Evolutionary conservation across 192 early-diverging fungal species (phyloP).

Genomic region (Backusella westeae): DNA sequence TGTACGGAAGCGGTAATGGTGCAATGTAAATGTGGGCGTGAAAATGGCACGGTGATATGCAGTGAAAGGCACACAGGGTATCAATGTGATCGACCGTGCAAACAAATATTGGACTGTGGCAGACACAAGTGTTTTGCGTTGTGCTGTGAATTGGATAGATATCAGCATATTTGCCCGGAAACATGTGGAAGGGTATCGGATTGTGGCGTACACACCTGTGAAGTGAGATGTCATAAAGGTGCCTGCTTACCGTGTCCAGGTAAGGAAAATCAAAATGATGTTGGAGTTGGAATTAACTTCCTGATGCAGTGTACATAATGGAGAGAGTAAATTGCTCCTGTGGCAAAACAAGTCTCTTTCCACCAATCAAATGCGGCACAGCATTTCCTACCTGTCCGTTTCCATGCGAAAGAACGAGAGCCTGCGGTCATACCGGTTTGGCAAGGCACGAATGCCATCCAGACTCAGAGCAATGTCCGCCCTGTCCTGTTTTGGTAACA

Average conservation of each 20-base stretch:
- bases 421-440: conserved; percentile 78
- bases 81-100: conserved; percentile 64
- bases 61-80: conserved; percentile 37
- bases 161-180: conserved; percentile 60
- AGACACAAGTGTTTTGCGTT: conserved; percentile 62
- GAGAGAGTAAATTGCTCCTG: conserved; percentile 86
- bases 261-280: background rate
- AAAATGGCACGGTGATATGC: conserved; percentile 41
- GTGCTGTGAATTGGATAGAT: conserved; percentile 59
- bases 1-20: conserved; percentile 51
- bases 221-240: conserved; percentile 74
- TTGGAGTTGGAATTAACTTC: no score
- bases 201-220: conserved; percentile 82
- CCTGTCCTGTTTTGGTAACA: conserved; percentile 81
- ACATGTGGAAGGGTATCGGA: conserved; percentile 70
- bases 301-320: conserved; percentile 57
- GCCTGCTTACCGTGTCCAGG: conserved; percentile 70
- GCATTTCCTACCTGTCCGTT: conserved; percentile 71
- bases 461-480: conserved; percentile 81
- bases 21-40: conserved; percentile 64
- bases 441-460: conserved; percentile 83
- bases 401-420: conserved; percentile 63
- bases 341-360: conserved; percentile 72
- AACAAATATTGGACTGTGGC: conserved; percentile 58
- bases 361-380: conserved; percentile 87